Conservation (phyloP, 148 eudicot species). For the Amaranthus hypochondriacus region DNA sequence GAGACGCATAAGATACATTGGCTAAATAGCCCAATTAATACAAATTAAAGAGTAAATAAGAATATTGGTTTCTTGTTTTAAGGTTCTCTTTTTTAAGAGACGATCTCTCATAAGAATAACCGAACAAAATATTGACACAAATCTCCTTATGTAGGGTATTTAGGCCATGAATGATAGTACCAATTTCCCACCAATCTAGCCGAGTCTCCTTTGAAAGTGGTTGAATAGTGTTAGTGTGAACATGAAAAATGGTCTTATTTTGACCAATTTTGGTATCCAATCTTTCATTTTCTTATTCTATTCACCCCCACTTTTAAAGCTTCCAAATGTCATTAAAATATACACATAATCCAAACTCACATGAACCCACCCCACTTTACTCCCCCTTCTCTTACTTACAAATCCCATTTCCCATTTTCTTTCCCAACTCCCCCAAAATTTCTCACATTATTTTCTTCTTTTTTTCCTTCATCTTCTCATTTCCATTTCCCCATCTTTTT, state of each 20-base stretch:
- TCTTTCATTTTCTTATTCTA: not conserved
- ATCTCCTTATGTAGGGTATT: no score
- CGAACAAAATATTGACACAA: no score
- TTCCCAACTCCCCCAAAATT: not conserved
- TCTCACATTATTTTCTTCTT: not conserved
- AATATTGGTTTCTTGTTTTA: no score
- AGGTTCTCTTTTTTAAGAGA: no score
- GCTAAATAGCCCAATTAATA: no score
- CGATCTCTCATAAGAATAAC: no score
- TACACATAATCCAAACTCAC: not conserved
- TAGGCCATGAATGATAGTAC: no score
- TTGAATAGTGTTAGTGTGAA: not conserved
- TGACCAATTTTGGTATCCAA: constrained; percentile 5
- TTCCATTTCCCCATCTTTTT: not conserved
- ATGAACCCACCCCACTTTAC: not conserved
- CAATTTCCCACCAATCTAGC: no score
- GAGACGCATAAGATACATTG: no score
- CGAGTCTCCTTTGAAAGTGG: no score
- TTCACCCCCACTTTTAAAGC: not conserved
- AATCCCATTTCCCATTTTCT: not conserved
- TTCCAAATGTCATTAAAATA: not conserved
- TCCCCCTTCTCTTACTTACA: not conserved
- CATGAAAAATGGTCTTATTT: constrained; percentile 1
- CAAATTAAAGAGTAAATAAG: no score
- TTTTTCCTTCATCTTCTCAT: not conserved